These are phyloP conservation scores for Phalaenopsis aphrodite DNA, from an alignment of 106 monocot genomes.

Conservation along the genomic window DNA sequence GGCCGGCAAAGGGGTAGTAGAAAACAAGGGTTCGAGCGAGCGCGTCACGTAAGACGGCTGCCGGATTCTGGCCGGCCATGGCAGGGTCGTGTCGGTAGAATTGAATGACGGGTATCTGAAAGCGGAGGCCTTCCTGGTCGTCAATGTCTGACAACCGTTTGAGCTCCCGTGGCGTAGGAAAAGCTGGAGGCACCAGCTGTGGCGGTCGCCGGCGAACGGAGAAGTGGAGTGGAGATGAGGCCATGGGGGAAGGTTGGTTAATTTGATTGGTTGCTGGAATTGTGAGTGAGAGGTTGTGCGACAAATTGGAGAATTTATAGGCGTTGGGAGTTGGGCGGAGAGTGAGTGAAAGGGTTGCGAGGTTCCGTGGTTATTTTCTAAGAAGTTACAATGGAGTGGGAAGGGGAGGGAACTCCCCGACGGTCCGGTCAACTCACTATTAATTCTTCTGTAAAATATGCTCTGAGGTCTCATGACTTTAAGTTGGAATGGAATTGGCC, in stretches of 20 bases:
- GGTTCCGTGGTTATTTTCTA: not conserved
- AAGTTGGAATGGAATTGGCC: too few relatives aligned
- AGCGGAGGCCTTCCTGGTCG: slow-evolving; percentile 37
- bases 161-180: slow-evolving; percentile 27
- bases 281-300: not conserved
- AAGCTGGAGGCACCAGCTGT: slow-evolving; percentile 24
- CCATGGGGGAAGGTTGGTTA: not conserved
- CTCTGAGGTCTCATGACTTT: too few relatives aligned
- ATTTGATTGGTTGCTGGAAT: not conserved
- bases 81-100: slow-evolving; percentile 17
- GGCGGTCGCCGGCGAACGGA: slow-evolving; percentile 18
- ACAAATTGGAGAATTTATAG: not conserved
- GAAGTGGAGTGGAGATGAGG: slow-evolving; percentile 7
- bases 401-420: not conserved
- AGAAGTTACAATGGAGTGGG: not conserved
- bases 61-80: slow-evolving; percentile 19
- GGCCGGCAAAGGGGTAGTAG: slow-evolving; percentile 71
- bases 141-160: slow-evolving; percentile 41
- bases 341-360: not conserved
- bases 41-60: slow-evolving; percentile 36
- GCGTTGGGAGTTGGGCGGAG: not conserved
- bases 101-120: slow-evolving; percentile 30
- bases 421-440: not conserved
- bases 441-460: too few relatives aligned
- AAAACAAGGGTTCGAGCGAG: slow-evolving; percentile 37